These are phyloP conservation scores for Aspergillus heteromorphus DNA, from an alignment of 495 filamentous ascomycete species.

Conservation along the genomic window DNA sequence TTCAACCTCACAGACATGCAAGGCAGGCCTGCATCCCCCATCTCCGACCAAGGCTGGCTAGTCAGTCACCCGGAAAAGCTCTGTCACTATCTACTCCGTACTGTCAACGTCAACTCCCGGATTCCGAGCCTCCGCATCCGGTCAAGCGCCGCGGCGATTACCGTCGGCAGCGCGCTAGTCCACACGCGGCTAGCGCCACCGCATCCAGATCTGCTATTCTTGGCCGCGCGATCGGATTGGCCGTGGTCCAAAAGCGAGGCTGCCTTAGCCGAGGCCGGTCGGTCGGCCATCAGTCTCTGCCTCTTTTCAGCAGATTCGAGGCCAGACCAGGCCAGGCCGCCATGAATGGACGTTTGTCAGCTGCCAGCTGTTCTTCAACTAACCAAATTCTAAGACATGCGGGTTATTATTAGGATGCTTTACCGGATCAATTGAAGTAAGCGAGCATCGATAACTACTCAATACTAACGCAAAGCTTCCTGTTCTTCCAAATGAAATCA, in stretches of 20 bases:
- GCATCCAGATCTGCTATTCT: constrained; percentile 1
- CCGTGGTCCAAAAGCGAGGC: neutral
- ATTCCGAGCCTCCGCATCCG: neutral
- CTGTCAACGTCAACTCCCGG: neutral
- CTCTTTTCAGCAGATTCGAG: neutral
- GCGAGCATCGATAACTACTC: too few species aligned
- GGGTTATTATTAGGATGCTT: too few species aligned
- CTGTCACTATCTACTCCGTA: neutral
- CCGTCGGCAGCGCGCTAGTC: neutral
- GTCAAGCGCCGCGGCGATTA: neutral
- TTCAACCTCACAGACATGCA: too few species aligned
- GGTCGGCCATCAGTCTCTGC: too few species aligned
- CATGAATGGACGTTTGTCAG: neutral
- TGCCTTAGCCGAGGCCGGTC: neutral
- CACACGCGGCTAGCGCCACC: neutral
- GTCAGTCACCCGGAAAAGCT: neutral
- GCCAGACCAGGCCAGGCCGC: neutral
- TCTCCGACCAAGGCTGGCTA: neutral
- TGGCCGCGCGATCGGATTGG: neutral
- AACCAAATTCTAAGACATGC: too few species aligned
- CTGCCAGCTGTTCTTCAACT: too few species aligned
- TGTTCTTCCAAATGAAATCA: too few species aligned
- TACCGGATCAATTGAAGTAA: too few species aligned
- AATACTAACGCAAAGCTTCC: too few species aligned
- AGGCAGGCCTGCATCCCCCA: neutral